Conservation (phyloP, 495 filamentous ascomycete species). For the Eremomyces bilateralis region DNA sequence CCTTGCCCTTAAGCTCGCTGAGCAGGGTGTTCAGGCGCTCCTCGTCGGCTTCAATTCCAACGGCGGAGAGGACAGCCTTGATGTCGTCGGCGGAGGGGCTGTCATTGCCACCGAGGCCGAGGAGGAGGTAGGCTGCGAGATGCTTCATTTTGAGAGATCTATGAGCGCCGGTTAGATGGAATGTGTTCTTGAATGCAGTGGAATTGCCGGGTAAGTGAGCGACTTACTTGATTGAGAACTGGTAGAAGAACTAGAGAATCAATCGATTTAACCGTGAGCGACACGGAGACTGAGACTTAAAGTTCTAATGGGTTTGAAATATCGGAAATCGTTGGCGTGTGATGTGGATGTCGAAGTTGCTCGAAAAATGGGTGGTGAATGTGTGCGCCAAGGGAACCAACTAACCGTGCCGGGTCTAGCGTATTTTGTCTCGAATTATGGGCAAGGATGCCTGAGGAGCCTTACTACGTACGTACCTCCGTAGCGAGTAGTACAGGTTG, state of each 20-base stretch:
- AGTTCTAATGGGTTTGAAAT: too few species aligned
- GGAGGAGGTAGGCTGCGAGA: constrained; percentile 96
- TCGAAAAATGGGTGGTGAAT: too few species aligned
- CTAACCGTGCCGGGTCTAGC: too few species aligned
- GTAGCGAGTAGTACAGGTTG: too few species aligned
- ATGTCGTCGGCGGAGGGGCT: constrained; percentile 71
- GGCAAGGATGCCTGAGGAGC: too few species aligned
- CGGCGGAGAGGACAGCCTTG: constrained; percentile 76
- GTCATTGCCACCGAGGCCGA: constrained; percentile 81
- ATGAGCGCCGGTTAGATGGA: constrained; percentile 1
- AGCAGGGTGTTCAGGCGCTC: constrained; percentile 73
- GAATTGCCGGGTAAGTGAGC: background rate
- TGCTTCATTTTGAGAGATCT: constrained; percentile 80
- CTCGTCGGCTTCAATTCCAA: constrained; percentile 84
- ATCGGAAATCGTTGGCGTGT: too few species aligned
- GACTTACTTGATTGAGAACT: background rate
- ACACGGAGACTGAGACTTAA: constrained; percentile 75
- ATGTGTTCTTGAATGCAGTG: background rate
- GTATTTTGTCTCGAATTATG: too few species aligned
- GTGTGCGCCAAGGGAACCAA: too few species aligned
- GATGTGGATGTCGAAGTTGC: too few species aligned
- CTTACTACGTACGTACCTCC: too few species aligned
- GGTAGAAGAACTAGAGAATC: constrained; percentile 54
- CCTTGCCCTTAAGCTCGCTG: constrained; percentile 89
- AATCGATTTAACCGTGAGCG: constrained; percentile 77